Evolutionary conservation across 1,284 basidiomycete species (phyloP).

Genomic region (Papiliotrema laurentii): DNA sequence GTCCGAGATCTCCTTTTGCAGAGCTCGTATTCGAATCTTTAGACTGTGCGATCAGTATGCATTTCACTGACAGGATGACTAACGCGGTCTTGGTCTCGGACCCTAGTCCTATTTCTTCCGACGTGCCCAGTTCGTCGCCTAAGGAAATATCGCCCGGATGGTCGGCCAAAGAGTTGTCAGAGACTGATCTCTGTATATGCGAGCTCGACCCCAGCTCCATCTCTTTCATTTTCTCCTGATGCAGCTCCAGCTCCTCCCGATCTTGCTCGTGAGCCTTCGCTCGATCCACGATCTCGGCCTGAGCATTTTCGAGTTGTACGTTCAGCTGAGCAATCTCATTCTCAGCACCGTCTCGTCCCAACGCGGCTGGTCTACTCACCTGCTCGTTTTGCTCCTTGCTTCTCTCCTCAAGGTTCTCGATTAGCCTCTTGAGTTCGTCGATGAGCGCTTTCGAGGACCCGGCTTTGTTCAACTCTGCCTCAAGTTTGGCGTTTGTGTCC

Average conservation of each 20-base stretch:
- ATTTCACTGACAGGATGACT: constrained; percentile 4
- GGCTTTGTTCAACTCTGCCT: constrained; percentile 84
- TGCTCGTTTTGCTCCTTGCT: constrained; percentile 27
- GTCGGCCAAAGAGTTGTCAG: neutral
- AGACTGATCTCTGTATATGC: neutral
- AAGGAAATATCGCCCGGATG: constrained; percentile 23
- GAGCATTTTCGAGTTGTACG: constrained; percentile 71
- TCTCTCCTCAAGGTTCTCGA: constrained; percentile 73
- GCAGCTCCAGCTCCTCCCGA: constrained; percentile 77
- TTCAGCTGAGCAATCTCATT: constrained; percentile 67
- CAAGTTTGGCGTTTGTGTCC: constrained; percentile 82
- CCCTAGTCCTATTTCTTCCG: constrained; percentile 54
- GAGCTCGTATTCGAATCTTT: constrained; percentile 74
- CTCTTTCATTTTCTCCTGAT: constrained; percentile 87
- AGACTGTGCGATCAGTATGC: constrained; percentile 47
- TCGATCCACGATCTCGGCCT: constrained; percentile 58
- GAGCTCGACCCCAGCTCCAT: constrained; percentile 61
- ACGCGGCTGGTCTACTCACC: constrained; percentile 10
- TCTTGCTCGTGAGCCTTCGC: constrained; percentile 70
- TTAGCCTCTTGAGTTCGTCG: constrained; percentile 81
- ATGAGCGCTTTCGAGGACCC: constrained; percentile 80
- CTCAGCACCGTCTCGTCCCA: constrained; percentile 45
- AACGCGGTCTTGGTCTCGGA: constrained; percentile 82
- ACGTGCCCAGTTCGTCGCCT: constrained; percentile 50
- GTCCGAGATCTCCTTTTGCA: constrained; percentile 76